A percentile compares a stretch with the other conserved stretches of the same genome.
phyloP scores from a whole-genome alignment of 305 asterid species.

The Fraxinus ornus region DNA sequence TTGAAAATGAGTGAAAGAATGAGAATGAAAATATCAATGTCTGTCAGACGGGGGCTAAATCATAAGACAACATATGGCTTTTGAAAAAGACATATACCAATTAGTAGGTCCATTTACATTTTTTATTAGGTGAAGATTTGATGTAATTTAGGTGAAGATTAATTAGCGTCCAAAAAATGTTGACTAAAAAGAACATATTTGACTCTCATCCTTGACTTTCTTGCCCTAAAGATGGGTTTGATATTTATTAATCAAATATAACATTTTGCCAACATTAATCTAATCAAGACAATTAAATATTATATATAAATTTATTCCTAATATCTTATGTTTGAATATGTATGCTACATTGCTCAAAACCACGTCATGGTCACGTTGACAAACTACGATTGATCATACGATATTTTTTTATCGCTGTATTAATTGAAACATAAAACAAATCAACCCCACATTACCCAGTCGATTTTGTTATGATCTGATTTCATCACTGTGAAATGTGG shows the following conservation, averaged over 20 bases:
- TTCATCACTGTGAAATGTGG: background rate
- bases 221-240: background rate
- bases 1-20: no score
- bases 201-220: background rate
- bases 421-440: background rate
- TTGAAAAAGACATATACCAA: background rate
- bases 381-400: background rate
- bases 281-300: background rate
- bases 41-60: background rate
- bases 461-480: background rate
- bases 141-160: background rate
- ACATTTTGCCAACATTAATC: background rate
- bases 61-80: background rate
- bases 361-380: background rate
- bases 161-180: background rate
- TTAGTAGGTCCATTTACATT: background rate
- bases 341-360: background rate
- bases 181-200: background rate
- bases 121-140: background rate
- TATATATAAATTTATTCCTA: background rate
- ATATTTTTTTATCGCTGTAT: no score
- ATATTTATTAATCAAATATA: background rate
- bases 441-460: background rate
- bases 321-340: background rate
- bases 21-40: no score